Evolutionary conservation across 176 grass and related monocot species (phyloP), one percentile per base, ranked within the genome.

Genomic region (Eragrostis nindensis): DNA sequence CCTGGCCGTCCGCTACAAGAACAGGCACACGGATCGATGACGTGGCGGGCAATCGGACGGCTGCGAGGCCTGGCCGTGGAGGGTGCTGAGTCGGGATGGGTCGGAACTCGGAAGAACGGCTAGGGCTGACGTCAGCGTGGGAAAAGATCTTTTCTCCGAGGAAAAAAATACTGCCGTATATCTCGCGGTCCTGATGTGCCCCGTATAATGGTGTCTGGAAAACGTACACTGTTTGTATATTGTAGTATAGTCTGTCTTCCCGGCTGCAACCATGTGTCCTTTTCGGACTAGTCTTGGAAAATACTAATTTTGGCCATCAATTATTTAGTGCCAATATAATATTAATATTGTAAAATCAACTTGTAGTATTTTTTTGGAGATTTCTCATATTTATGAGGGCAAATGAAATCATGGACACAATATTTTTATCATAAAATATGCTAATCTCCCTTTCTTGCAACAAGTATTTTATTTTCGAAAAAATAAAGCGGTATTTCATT

Each of bases 1-100:
- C 87, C 13, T 53, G 59, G 17, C 73, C 83, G 87, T 82, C 45
- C 48, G 41, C 7, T 7, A 82, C 73, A 86, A 82, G 73, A 89
- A 89, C 83, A 89, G 73, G 49, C 83, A 86, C 83, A 43, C 83
- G 78, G 87, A 86, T 89, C 66, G 41, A 0, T 77, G 87, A 86
- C 87, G 73, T 89, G 83, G 73, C 48, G 40, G 6, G 0, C 0
- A 2, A 89, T 86, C 87, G 48, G 59, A 85, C 87, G 87, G 87
- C 63, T 81, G 45, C 1, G 15, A 4, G 21, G 15, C 0, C 12
- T 27, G 9, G 82, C 85, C 82, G 21, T 76, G 40, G 5, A 19
- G 10, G 56, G 0, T 6, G 26, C 19, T 46, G 47, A n/a, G 1
- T 10, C 43, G 32, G 40, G 66, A 38, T 5, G 76, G 19, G 13